These are phyloP conservation scores for Aaosphaeria pasadenensis DNA, from an alignment of 2,329 filamentous ascomycete species.

Conservation along the genomic window DNA sequence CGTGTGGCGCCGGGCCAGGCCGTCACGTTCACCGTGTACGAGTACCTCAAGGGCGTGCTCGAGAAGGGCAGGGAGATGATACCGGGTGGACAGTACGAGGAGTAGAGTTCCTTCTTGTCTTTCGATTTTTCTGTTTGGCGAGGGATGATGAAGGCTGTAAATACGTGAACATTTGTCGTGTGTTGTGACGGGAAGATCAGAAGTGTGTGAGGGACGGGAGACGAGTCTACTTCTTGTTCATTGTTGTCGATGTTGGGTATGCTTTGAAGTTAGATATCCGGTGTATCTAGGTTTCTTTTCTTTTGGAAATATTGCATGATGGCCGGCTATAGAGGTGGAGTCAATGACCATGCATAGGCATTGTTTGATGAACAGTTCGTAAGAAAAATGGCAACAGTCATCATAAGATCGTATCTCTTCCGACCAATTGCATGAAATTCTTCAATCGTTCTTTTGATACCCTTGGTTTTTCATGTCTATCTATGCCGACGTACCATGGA, in stretches of 20 bases:
- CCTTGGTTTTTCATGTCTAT: too few relatives aligned
- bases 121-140: background rate
- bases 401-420: too few relatives aligned
- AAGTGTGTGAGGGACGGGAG: too few relatives aligned
- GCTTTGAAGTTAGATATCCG: background rate
- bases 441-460: too few relatives aligned
- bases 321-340: too few relatives aligned
- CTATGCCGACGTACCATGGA: too few relatives aligned
- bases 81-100: constrained; percentile 48
- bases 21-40: constrained; percentile 63
- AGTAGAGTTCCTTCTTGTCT: constrained; percentile 28
- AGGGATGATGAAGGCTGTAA: background rate
- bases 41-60: constrained; percentile 49
- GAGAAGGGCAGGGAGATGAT: constrained; percentile 48
- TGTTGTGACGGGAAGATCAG: too few relatives aligned
- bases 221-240: background rate
- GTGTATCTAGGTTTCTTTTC: background rate
- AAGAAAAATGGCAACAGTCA: too few relatives aligned
- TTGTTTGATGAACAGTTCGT: too few relatives aligned
- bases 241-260: background rate
- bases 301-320: too few relatives aligned
- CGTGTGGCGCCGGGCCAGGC: constrained; percentile 94
- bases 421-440: too few relatives aligned
- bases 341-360: too few relatives aligned
- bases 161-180: background rate